Evolutionary conservation across 257 asterid species (phyloP).

Genomic region (Jacaranda copaia): DNA sequence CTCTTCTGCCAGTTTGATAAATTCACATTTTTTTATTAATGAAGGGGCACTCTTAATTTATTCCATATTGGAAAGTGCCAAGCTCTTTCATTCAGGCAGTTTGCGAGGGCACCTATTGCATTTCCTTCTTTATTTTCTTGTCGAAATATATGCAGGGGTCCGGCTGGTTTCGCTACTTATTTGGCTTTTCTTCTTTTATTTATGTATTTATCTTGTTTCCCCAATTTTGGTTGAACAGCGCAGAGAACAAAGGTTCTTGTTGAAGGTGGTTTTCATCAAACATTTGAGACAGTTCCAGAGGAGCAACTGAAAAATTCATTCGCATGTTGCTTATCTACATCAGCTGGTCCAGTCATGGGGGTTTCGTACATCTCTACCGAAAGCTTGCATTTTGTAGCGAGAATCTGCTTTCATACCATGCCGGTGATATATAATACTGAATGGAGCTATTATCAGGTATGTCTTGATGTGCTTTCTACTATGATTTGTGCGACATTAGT

Average conservation of each 20-base stretch:
- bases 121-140: neutral
- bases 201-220: neutral
- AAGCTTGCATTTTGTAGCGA: slow-evolving; percentile 97
- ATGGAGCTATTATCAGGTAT: slow-evolving; percentile 98
- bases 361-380: slow-evolving; percentile 75
- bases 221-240: slow-evolving; percentile 65
- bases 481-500: slow-evolving; percentile 10
- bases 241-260: slow-evolving; percentile 96
- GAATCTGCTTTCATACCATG: slow-evolving; percentile 81
- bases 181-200: neutral
- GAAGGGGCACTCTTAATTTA: neutral
- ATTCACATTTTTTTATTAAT: neutral
- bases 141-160: neutral
- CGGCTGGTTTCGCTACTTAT: neutral
- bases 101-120: neutral
- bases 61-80: neutral
- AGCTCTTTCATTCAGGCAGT: neutral
- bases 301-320: slow-evolving; percentile 85
- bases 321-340: slow-evolving; percentile 93
- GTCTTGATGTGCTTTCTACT: slow-evolving; percentile 19
- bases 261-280: slow-evolving; percentile 95
- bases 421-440: slow-evolving; percentile 75
- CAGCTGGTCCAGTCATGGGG: slow-evolving; percentile 99
- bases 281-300: slow-evolving; percentile 92
- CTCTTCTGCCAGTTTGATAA: neutral